Evolutionary conservation across 257 asterid species (phyloP), one percentile per base, ranked within the genome.

Genomic region (Leptodermis oblonga): DNA sequence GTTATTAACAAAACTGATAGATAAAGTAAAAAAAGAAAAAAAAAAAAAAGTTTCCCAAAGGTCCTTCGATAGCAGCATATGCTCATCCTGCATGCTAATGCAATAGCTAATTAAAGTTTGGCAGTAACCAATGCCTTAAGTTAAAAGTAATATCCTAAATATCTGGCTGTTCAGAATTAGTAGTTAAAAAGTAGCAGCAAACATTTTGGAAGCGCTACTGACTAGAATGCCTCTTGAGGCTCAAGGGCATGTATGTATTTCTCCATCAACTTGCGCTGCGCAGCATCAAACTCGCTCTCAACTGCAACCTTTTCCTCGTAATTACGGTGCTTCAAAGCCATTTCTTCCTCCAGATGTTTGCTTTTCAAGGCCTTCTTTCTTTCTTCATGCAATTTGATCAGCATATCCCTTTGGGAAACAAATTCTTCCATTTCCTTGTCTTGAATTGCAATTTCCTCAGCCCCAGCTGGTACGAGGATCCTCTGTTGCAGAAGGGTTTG

Each of bases 401-500:
- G 70, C 59, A 39, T 46, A 6, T 83, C 81, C 77, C 78, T 78
- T 72, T 73, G 78, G 0, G 20, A 49, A 15, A 18, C 54, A 63
- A 56, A 85, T 62, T 84, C 87, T 13, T 65, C 78, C 84, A 79
- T 53, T 37, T 78, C 86, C 46, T 80, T 68, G 48, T 85, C 84
- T 65, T 87, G 93, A 31, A 36, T 79, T 6, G 62, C 76, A 20
- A 66, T 63, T 30, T 78, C 85, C 71, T 83, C 88, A 12, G 45
- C 74, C 78, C 97, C 75, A 90, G 96, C 85, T 85, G 68, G 73
- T 71, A 9, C 22, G 49, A 45, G 82, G 79, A 43, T 83, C 91
- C 79, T 74, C 86, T 18, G 20, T 63, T 14, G 87, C 73, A 48
- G 86, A 76, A n/a, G 14, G 46, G 41, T 51, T 69, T 34, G 66